phyloP scores from a whole-genome alignment of 192 early-diverging fungal genomes.

The Podochytrium sp. region DNA sequence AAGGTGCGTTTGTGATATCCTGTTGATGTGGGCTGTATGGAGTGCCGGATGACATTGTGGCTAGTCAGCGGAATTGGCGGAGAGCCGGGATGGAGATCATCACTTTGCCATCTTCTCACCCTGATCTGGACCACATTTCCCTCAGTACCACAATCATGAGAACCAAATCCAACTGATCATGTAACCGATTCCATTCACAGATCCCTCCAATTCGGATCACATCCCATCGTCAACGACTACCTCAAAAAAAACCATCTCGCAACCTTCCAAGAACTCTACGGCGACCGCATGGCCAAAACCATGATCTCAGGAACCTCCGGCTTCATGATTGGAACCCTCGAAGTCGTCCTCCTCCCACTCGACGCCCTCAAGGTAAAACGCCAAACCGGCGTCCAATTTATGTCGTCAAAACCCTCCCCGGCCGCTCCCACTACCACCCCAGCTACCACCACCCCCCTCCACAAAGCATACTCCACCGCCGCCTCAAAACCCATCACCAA shows the following conservation, averaged over 20 bases:
- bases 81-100: too few relatives aligned
- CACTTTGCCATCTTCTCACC: too few relatives aligned
- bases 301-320: conserved; percentile 30
- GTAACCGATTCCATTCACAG: neutral
- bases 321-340: conserved; percentile 87
- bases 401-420: conserved; percentile 16
- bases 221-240: conserved; percentile 86
- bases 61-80: too few relatives aligned
- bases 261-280: conserved; percentile 71
- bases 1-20: conserved; percentile 59
- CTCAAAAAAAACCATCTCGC: conserved; percentile 71
- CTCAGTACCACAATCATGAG: neutral
- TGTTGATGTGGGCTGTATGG: neutral
- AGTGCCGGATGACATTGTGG: too few relatives aligned
- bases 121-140: too few relatives aligned
- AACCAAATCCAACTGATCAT: neutral
- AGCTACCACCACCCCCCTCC: neutral
- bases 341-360: conserved; percentile 86
- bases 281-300: conserved; percentile 84
- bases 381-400: conserved; percentile 75
- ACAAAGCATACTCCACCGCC: neutral
- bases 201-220: conserved; percentile 76
- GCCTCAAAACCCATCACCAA: neutral
- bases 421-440: neutral
- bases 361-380: conserved; percentile 93